phyloP scores from a whole-genome alignment of 441 rosid species.

The Croton setiger region DNA sequence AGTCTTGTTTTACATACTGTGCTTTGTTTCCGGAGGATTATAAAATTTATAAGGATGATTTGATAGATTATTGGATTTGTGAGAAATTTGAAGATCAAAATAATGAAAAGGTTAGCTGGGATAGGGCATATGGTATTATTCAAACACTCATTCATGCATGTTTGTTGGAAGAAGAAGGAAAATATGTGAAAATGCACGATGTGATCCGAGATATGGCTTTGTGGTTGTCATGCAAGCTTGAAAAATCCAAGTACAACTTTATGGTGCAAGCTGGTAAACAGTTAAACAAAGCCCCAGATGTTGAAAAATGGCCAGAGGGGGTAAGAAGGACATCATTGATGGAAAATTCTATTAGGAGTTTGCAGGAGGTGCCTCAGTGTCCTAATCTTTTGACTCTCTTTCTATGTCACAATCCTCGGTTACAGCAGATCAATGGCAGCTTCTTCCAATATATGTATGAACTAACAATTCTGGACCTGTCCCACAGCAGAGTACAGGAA shows the following conservation, averaged over 20 bases:
- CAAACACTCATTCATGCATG: conserved; percentile 3
- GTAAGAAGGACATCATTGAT: not conserved
- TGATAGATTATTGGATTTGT: conserved; percentile 24
- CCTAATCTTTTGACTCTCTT: conserved; percentile 5
- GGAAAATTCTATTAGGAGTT: not conserved
- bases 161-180: conserved; percentile 15
- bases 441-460: conserved; percentile 10
- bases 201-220: conserved; percentile 2
- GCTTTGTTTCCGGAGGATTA: conserved; percentile 15
- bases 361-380: not conserved
- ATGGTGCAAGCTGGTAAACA: not conserved
- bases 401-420: not conserved
- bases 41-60: not conserved
- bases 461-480: conserved; percentile 16
- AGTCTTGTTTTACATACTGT: conserved; percentile 16
- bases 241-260: not conserved
- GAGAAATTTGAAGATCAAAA: conserved; percentile 8
- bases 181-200: conserved; percentile 13
- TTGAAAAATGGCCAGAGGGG: not conserved
- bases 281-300: not conserved
- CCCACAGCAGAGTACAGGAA: not conserved
- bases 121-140: not conserved
- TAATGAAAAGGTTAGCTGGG: not conserved
- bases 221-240: conserved; percentile 13
- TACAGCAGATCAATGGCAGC: not conserved